These are phyloP conservation scores for Coleophoma eucalyptorum DNA, from an alignment of 2,329 filamentous ascomycete species.

Conservation along the genomic window DNA sequence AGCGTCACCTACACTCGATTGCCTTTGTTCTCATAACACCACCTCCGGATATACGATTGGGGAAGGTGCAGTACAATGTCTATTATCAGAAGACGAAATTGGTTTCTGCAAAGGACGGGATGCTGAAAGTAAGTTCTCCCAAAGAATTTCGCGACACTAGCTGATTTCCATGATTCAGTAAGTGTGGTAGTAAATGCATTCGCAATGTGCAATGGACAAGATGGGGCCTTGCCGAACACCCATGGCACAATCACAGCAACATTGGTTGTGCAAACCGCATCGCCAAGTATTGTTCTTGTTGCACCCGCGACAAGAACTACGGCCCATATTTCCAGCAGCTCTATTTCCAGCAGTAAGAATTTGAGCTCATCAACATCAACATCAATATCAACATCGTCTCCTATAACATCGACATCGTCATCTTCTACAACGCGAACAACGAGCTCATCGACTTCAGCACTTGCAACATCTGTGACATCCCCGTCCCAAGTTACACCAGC, in stretches of 20 bases:
- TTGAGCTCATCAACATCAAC: constrained; percentile 11
- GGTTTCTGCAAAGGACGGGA: constrained; percentile 49
- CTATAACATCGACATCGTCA: constrained; percentile 1
- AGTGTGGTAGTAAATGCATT: constrained; percentile 47
- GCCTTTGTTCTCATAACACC: constrained; percentile 59
- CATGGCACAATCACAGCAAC: constrained; percentile 56
- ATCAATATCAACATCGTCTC: constrained; percentile 1
- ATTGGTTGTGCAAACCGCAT: constrained; percentile 36
- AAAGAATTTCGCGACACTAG: constrained; percentile 7
- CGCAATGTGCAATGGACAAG: constrained; percentile 51
- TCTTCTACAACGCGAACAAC: constrained; percentile 6
- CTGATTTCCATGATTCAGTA: constrained; percentile 24
- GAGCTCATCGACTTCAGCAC: constrained; percentile 9
- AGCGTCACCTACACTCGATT: constrained; percentile 48
- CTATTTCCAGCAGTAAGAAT: background rate
- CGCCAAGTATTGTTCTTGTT: constrained; percentile 29
- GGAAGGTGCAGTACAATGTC: constrained; percentile 68
- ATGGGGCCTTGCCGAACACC: constrained; percentile 50
- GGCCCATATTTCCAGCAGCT: constrained; percentile 2
- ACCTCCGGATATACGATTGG: constrained; percentile 63
- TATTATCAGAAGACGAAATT: constrained; percentile 47
- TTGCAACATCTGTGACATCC: constrained; percentile 13
- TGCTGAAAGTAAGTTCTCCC: constrained; percentile 13
- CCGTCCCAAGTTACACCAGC: constrained; percentile 9
- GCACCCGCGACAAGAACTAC: constrained; percentile 14